Evolutionary conservation across 2,329 filamentous ascomycete species (phyloP), one percentile per base, ranked within the genome.

Genomic region (Gaeumannomyces tritici): DNA sequence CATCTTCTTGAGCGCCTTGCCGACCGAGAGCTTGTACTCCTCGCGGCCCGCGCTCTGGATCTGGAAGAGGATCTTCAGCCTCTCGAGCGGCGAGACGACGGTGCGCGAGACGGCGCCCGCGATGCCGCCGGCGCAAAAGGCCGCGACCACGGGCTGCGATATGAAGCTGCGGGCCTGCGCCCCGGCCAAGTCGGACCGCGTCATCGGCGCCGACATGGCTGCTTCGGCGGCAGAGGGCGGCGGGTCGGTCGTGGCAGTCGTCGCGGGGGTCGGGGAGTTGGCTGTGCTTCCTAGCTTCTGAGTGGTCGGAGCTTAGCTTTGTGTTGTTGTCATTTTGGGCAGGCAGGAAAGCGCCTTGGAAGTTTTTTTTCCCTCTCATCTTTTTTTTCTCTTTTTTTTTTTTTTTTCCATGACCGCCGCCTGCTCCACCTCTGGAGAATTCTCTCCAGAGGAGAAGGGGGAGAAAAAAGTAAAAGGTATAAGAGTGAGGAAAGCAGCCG

Each of bases 51-150:
- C 89, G 71, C 90, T 96, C 78, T 99, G 95, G 31, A 99, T 84
- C 74, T 99, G 95, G 74, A 97, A 92, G n/a, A 99, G 81, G 69
- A 99, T 99, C 79, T 99, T 98, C 64, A 99, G 82, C 66, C 95
- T 87, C 76, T 99, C 95, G 51, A 99, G 85, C 4, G 95, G 95
- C 21, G 93, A 98, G 5, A 99, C 95, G 59, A 98, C 93, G 28
- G 95, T 99, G 72, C 95, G 86, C 35, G 95, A 98, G n/a, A 99
- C 93, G 56, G 95, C 95, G 63, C 95, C 95, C 21, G 95, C 95
- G 27, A 97, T 87, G 67, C 95, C 95, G 65, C 95, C 95, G 33
- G 91, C 95, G 70, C 96, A 89, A 72, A 99, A 99, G 42, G 95
- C 93, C 55, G 95, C 93, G 42, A 92, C 78, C 54, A 97, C 88